These are phyloP conservation scores for Saccharomycodes ludwigii DNA, from an alignment of 805 yeast genomes.

Conservation along the genomic window DNA sequence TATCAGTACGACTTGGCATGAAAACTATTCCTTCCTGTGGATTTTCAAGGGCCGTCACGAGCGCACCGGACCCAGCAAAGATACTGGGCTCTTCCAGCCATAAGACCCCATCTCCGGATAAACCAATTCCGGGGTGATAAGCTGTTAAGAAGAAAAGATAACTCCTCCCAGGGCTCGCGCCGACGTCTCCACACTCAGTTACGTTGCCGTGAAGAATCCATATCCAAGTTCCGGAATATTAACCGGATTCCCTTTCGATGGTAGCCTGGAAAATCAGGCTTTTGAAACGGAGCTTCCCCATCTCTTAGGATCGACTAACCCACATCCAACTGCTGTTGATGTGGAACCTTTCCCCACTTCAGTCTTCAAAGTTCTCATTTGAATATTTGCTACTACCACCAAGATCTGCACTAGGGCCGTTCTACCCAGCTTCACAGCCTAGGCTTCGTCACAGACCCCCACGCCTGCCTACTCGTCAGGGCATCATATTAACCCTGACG, in stretches of 20 bases:
- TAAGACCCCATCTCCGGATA: constrained; percentile 29
- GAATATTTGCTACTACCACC: constrained; percentile 32
- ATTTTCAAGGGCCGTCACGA: constrained; percentile 30
- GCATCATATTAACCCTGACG: constrained; percentile 27
- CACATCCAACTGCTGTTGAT: constrained; percentile 32
- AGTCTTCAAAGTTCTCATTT: constrained; percentile 31
- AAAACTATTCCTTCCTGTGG: constrained; percentile 29
- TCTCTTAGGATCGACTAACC: constrained; percentile 32
- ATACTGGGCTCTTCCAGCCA: constrained; percentile 29
- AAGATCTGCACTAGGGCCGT: constrained; percentile 32
- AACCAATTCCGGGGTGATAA: constrained; percentile 31
- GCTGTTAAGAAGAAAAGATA: constrained; percentile 31
- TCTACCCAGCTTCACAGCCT: constrained; percentile 29
- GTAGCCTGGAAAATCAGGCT: constrained; percentile 25
- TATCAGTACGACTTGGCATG: constrained; percentile 32
- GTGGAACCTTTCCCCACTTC: constrained; percentile 32
- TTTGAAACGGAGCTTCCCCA: constrained; percentile 29
- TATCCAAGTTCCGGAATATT: constrained; percentile 32
- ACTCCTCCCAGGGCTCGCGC: constrained; percentile 33
- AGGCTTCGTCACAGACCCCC: constrained; percentile 30
- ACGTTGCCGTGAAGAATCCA: constrained; percentile 31
- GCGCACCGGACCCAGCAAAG: constrained; percentile 30
- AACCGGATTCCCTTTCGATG: constrained; percentile 33
- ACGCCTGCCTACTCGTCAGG: constrained; percentile 32
- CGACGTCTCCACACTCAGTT: constrained; percentile 31